Evolutionary conservation across 768 basidiomycete genomes (phyloP).

Genomic region (Xerocomellus dryophilus): DNA sequence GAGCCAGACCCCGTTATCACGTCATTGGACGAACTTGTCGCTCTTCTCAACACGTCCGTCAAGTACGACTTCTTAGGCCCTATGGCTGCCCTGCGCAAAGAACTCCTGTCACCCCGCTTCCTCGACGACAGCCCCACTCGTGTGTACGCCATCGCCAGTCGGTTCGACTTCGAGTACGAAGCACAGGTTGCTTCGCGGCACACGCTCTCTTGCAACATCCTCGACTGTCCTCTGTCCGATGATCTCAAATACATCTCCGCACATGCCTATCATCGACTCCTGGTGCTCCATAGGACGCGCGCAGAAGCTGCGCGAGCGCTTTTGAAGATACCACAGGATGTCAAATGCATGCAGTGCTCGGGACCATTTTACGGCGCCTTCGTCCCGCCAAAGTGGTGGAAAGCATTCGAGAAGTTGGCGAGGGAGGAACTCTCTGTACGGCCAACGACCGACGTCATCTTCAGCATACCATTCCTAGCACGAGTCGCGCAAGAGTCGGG

Average conservation of each 20-base stretch:
- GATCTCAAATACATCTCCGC: slow-evolving; percentile 67
- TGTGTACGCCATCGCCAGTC: slow-evolving; percentile 69
- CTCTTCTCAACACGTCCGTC: slow-evolving; percentile 49
- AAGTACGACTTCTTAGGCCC: slow-evolving; percentile 63
- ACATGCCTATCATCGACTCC: slow-evolving; percentile 63
- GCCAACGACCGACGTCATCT: slow-evolving; percentile 59
- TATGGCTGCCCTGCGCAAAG: slow-evolving; percentile 45
- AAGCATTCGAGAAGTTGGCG: slow-evolving; percentile 54
- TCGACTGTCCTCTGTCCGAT: slow-evolving; percentile 55
- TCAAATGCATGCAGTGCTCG: slow-evolving; percentile 71
- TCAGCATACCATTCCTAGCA: slow-evolving; percentile 58
- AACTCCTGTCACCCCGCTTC: slow-evolving; percentile 51
- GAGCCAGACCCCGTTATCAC: slow-evolving; percentile 49
- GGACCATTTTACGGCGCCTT: slow-evolving; percentile 44
- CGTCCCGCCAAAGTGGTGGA: slow-evolving; percentile 67
- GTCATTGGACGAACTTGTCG: slow-evolving; percentile 52
- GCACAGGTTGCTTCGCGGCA: slow-evolving; percentile 56
- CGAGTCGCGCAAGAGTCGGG: slow-evolving; percentile 47
- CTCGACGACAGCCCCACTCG: slow-evolving; percentile 49
- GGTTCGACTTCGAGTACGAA: slow-evolving; percentile 62
- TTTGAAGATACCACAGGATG: slow-evolving; percentile 43
- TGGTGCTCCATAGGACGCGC: slow-evolving; percentile 57
- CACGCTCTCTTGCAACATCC: slow-evolving; percentile 52
- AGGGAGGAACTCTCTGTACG: slow-evolving; percentile 53
- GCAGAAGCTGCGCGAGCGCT: slow-evolving; percentile 46